A percentile compares a stretch with the other conserved stretches of the same genome.
Evolutionary conservation across 352 stramenopile genomes (phyloP).

Genomic region (Pythium folliculosum): DNA sequence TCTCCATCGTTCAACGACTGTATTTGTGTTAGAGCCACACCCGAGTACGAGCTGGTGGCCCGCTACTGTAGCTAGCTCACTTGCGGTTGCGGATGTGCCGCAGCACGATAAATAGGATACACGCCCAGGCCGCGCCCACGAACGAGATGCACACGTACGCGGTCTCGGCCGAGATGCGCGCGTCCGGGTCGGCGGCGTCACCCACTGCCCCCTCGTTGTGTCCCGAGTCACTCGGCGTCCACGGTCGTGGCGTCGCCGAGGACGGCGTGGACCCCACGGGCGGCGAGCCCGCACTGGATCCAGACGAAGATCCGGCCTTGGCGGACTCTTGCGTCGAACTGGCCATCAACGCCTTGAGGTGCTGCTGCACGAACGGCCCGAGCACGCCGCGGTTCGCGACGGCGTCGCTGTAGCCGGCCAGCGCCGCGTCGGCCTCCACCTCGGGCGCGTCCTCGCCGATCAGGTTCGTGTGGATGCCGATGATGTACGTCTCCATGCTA

Average conservation of each 20-base stretch:
- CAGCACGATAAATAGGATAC: slow-evolving; percentile 56
- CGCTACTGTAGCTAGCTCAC: background rate
- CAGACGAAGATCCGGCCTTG: background rate
- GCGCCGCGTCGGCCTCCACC: slow-evolving; percentile 16
- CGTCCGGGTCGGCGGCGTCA: background rate
- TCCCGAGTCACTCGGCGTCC: background rate
- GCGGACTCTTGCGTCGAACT: background rate
- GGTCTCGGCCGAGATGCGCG: slow-evolving; percentile 20
- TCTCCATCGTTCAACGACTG: too few species aligned
- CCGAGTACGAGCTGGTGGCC: too few species aligned
- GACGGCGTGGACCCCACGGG: background rate
- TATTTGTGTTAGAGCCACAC: background rate
- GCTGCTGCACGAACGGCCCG: slow-evolving; percentile 49
- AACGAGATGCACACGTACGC: slow-evolving; percentile 60
- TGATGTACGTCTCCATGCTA: slow-evolving; percentile 56
- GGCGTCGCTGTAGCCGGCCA: slow-evolving; percentile 31
- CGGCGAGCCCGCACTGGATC: background rate
- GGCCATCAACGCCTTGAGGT: slow-evolving; percentile 36
- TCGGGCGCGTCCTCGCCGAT: slow-evolving; percentile 29
- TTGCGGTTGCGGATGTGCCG: slow-evolving; percentile 27
- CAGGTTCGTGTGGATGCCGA: slow-evolving; percentile 57
- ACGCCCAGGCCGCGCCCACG: slow-evolving; percentile 45
- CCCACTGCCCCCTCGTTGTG: background rate
- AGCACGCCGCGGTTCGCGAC: slow-evolving; percentile 58
- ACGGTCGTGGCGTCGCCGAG: background rate